Evolutionary conservation across 2,329 filamentous ascomycete species (phyloP).

Genomic region (Zasmidium cellare): DNA sequence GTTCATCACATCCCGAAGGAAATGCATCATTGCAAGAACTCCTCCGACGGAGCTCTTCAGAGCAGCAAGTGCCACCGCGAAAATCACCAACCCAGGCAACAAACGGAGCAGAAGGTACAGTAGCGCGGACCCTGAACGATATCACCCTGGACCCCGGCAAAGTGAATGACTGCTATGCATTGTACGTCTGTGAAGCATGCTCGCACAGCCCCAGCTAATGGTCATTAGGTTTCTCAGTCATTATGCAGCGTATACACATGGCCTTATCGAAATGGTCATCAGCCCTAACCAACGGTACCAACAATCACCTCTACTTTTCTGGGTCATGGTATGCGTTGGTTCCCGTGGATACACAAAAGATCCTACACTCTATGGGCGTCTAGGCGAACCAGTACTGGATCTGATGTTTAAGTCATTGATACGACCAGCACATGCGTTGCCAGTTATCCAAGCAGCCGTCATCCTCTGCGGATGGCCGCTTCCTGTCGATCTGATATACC

Average conservation of each 20-base stretch:
- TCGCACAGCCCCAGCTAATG: background rate
- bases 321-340: constrained; percentile 5
- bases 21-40: background rate
- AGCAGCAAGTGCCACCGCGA: background rate
- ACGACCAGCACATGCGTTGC: background rate
- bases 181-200: background rate
- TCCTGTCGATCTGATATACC: constrained; percentile 6
- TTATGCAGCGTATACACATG: constrained; percentile 7
- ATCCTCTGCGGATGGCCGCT: constrained; percentile 9
- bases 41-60: background rate
- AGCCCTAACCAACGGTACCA: constrained; percentile 4
- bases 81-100: background rate
- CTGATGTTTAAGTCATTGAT: constrained; percentile 6
- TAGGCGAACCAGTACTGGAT: constrained; percentile 6
- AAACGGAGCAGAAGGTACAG: background rate
- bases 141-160: background rate
- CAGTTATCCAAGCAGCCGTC: constrained; percentile 4
- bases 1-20: background rate
- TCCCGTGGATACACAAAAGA: constrained; percentile 7
- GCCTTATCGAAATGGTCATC: constrained; percentile 3
- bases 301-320: constrained; percentile 6
- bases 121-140: background rate
- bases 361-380: constrained; percentile 1
- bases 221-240: constrained; percentile 6
- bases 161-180: constrained; percentile 3